These are phyloP conservation scores for Mortierella sp. DNA, from an alignment of 371 early-diverging fungal genomes.

Conservation along the genomic window DNA sequence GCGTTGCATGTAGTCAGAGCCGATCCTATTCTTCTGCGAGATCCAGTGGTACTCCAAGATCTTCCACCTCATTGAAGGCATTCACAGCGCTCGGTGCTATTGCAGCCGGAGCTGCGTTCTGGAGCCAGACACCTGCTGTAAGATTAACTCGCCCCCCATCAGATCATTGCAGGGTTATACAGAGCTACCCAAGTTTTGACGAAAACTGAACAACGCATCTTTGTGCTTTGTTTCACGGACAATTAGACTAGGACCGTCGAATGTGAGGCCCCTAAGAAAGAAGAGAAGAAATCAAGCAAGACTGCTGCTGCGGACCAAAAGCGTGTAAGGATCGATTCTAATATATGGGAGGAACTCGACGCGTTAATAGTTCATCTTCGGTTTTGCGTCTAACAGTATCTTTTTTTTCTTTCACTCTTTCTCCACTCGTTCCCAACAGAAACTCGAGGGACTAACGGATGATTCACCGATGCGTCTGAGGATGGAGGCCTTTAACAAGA, in stretches of 20 bases:
- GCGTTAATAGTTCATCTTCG: too few species aligned
- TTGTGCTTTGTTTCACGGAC: neutral
- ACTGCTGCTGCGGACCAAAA: slow-evolving; percentile 35
- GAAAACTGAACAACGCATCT: neutral
- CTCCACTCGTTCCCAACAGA: slow-evolving; percentile 12
- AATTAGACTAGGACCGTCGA: slow-evolving; percentile 19
- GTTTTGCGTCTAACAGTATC: too few species aligned
- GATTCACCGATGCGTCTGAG: slow-evolving; percentile 79
- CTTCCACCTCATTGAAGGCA: slow-evolving; percentile 10
- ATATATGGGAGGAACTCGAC: too few species aligned
- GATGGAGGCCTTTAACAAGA: slow-evolving; percentile 83
- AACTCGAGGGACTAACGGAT: slow-evolving; percentile 41
- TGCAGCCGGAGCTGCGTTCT: slow-evolving; percentile 36
- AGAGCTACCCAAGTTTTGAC: too few species aligned
- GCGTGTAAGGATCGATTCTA: slow-evolving; percentile 32
- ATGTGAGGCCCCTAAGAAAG: slow-evolving; percentile 39
- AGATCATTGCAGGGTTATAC: too few species aligned
- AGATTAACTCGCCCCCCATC: too few species aligned
- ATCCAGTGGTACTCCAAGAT: slow-evolving; percentile 1
- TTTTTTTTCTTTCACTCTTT: too few species aligned
- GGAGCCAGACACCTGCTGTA: slow-evolving; percentile 46
- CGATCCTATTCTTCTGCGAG: slow-evolving; percentile 23
- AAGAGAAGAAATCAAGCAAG: slow-evolving; percentile 22
- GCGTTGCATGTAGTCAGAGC: slow-evolving; percentile 2
- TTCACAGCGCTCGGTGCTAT: slow-evolving; percentile 22